Evolutionary conservation across 1,139 yeast species (phyloP).

Genomic region (Candida dubliniensis): DNA sequence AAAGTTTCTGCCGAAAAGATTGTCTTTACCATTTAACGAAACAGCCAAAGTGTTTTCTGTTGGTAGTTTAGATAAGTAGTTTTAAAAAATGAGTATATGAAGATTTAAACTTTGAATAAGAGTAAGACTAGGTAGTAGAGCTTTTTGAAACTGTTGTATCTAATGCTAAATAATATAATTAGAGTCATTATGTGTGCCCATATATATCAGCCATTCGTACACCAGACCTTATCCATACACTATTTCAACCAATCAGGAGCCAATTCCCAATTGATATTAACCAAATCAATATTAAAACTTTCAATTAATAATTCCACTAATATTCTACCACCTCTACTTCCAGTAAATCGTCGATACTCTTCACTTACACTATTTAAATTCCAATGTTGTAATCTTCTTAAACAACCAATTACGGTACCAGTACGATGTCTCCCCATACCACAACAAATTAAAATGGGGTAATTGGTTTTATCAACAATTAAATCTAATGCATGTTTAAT

Average conservation of each 20-base stretch:
- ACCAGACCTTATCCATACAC: too few relatives aligned
- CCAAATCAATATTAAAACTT: slow-evolving; percentile 63
- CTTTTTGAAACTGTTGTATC: too few relatives aligned
- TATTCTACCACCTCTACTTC: slow-evolving; percentile 88
- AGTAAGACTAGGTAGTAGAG: too few relatives aligned
- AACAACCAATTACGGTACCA: slow-evolving; percentile 93
- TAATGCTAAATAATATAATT: too few relatives aligned
- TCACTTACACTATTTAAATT: slow-evolving; percentile 90
- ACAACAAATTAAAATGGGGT: slow-evolving; percentile 88
- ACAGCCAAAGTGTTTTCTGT: too few relatives aligned
- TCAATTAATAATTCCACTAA: slow-evolving; percentile 89
- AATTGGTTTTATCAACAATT: slow-evolving; percentile 67
- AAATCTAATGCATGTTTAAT: slow-evolving; percentile 77
- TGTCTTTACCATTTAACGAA: too few relatives aligned
- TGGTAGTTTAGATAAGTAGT: too few relatives aligned
- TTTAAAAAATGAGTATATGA: too few relatives aligned
- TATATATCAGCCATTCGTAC: slow-evolving; percentile 7
- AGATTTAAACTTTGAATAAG: too few relatives aligned
- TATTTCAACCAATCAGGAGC: slow-evolving; percentile 17
- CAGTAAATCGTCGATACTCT: slow-evolving; percentile 91
- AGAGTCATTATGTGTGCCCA: too few relatives aligned
- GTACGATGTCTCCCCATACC: slow-evolving; percentile 98
- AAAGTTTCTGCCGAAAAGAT: too few relatives aligned
- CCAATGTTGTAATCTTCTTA: slow-evolving; percentile 92
- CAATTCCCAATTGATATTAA: slow-evolving; percentile 40